Percentiles rank a stretch among this genome's conserved stretches.
phyloP scores from a whole-genome alignment of 768 basidiomycete genomes.

The Suillus clintonianus region DNA sequence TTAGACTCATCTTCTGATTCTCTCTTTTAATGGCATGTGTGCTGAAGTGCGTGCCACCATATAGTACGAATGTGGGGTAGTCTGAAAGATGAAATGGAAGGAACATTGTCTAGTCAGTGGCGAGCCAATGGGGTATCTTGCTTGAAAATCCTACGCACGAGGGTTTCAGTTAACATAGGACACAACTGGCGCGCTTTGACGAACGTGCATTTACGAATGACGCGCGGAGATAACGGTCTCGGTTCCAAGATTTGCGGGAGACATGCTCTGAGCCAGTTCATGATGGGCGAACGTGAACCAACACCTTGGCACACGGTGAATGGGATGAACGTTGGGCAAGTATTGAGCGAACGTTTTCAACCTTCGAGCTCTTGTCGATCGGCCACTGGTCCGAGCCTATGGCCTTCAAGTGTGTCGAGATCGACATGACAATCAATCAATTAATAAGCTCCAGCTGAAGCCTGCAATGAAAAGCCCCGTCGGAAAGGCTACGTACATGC shows the following conservation, averaged over 20 bases:
- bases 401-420: not conserved
- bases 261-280: not conserved
- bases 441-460: not conserved
- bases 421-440: not conserved
- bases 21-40: not conserved
- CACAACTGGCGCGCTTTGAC: not conserved
- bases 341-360: not conserved
- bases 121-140: not conserved
- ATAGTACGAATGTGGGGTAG: not conserved
- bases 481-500: not conserved
- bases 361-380: not conserved
- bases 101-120: not conserved
- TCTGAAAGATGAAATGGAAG: not conserved
- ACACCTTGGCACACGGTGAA: not conserved
- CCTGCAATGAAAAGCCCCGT: not conserved
- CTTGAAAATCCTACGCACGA: constrained; percentile 7
- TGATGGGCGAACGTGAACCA: not conserved
- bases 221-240: not conserved
- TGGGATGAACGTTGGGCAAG: not conserved
- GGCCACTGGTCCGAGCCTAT: not conserved
- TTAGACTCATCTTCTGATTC: not conserved
- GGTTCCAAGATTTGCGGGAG: not conserved
- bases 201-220: constrained; percentile 1
- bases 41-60: not conserved
- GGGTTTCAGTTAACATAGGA: not conserved